These are phyloP conservation scores for Cupressus sempervirens DNA, from an alignment of 75 land plant species.

Conservation along the genomic window DNA sequence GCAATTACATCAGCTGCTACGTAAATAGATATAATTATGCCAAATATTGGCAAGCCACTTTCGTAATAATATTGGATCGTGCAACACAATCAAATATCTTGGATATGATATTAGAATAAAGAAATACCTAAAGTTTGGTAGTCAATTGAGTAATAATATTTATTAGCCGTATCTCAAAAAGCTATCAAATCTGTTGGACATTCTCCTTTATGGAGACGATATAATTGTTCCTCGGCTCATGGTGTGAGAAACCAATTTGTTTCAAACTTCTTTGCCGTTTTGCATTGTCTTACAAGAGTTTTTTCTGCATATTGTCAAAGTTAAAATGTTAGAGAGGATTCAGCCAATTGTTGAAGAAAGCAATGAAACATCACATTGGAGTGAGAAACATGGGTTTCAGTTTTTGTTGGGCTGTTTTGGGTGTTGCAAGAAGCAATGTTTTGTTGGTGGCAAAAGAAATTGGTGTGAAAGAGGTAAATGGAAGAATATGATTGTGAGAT, in stretches of 20 bases:
- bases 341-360: not conserved
- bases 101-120: not conserved
- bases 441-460: not conserved
- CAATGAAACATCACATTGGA: not conserved
- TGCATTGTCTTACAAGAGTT: not conserved
- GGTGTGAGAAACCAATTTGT: too few species aligned
- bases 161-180: not conserved
- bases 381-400: not conserved
- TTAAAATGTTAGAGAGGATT: not conserved
- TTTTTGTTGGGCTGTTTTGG: not conserved
- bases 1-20: not conserved
- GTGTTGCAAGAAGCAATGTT: not conserved
- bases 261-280: not conserved
- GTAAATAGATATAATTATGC: not conserved
- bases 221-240: not conserved
- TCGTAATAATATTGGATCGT: not conserved
- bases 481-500: not conserved
- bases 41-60: not conserved
- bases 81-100: not conserved
- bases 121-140: not conserved
- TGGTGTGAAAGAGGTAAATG: not conserved
- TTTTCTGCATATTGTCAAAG: not conserved
- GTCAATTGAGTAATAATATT: not conserved
- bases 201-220: not conserved
- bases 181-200: not conserved